These are phyloP conservation scores for Picea glauca DNA, from an alignment of 75 land plant genomes.

Conservation along the genomic window DNA sequence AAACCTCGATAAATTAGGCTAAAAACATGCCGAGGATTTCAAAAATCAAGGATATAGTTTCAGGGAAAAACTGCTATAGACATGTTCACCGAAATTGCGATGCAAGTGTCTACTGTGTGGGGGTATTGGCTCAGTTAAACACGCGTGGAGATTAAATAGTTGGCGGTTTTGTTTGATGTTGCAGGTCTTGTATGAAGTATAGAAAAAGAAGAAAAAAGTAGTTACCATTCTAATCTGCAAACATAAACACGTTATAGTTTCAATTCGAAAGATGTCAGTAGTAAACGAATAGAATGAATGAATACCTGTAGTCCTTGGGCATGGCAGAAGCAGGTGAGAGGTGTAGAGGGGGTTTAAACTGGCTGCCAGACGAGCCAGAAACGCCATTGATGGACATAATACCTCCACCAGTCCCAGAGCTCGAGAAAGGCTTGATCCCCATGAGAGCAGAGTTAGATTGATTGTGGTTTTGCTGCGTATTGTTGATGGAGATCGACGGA, in stretches of 20 bases:
- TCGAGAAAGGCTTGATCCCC: not conserved
- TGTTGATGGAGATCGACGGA: constrained; percentile 3
- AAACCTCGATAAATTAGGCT: too few relatives aligned
- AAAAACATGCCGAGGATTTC: too few relatives aligned
- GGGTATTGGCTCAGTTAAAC: too few relatives aligned
- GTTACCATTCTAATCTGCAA: constrained; percentile 5
- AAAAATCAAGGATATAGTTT: too few relatives aligned
- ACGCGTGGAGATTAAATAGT: too few relatives aligned
- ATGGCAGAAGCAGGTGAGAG: constrained; percentile 11
- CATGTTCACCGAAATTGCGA: too few relatives aligned
- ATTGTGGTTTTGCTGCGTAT: not conserved
- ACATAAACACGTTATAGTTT: constrained; percentile 25
- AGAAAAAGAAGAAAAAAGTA: constrained; percentile 7
- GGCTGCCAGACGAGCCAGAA: constrained; percentile 19
- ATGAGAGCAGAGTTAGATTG: not conserved
- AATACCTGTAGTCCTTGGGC: constrained; percentile 28
- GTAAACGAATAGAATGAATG: not conserved
- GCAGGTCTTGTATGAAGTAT: constrained; percentile 20
- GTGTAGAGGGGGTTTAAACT: constrained; percentile 22
- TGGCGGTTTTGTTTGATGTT: not conserved
- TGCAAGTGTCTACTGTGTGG: too few relatives aligned
- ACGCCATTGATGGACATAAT: constrained; percentile 13
- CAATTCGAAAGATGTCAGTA: not conserved
- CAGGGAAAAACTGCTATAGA: too few relatives aligned
- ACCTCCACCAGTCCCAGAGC: not conserved